A percentile compares a stretch with the other conserved stretches of the same genome.
Conservation (phyloP, 108 stramenopile species). For the Skeletonema tropicum region DNA sequence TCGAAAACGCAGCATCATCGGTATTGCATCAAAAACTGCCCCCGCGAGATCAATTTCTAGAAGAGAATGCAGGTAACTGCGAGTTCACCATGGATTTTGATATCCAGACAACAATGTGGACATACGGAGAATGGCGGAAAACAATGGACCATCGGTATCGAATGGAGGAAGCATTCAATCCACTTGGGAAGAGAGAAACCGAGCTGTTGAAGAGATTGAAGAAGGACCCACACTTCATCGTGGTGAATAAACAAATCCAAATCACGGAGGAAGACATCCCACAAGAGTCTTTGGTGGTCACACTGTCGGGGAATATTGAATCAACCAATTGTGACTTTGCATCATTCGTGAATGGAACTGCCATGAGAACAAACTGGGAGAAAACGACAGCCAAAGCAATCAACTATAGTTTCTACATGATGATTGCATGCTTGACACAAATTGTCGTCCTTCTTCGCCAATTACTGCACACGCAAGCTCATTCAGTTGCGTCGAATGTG, state of each 20-base stretch:
- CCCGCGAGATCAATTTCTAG: conserved; percentile 58
- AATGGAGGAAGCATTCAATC: conserved; percentile 44
- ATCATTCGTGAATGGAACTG: conserved; percentile 77
- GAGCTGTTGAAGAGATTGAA: conserved; percentile 26
- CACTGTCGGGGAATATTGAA: conserved; percentile 66
- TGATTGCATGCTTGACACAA: conserved; percentile 87
- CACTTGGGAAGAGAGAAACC: conserved; percentile 5
- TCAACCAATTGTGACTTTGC: conserved; percentile 75
- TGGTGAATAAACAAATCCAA: conserved; percentile 42
- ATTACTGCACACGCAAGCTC: conserved; percentile 83
- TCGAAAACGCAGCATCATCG: conserved; percentile 45
- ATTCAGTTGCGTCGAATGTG: conserved; percentile 80
- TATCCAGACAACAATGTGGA: conserved; percentile 68
- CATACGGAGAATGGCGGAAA: conserved; percentile 69
- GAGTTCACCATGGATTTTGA: conserved; percentile 82
- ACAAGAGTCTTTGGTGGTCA: conserved; percentile 73
- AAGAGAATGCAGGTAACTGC: conserved; percentile 72
- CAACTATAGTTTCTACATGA: conserved; percentile 92
- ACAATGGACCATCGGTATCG: conserved; percentile 47
- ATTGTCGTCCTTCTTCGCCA: conserved; percentile 89
- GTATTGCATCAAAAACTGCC: conserved; percentile 59
- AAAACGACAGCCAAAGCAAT: conserved; percentile 83
- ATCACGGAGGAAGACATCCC: conserved; percentile 43
- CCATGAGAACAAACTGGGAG: conserved; percentile 89
- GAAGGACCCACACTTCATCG: conserved; percentile 27